phyloP scores from a whole-genome alignment of 345 rosid genomes.

The Sonneratia caseolaris region DNA sequence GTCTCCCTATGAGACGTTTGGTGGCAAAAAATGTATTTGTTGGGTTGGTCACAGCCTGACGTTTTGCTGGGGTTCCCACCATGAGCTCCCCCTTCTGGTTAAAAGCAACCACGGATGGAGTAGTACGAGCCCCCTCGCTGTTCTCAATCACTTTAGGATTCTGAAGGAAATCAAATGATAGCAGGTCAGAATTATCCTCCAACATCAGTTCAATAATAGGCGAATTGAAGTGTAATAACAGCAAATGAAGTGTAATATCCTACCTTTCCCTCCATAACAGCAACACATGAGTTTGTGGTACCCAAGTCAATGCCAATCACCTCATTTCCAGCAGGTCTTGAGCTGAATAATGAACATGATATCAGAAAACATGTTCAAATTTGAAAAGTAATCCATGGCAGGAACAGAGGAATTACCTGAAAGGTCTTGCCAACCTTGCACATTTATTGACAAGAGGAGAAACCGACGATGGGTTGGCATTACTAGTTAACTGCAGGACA shows the following conservation, averaged over 20 bases:
- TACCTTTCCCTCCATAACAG: constrained; percentile 99
- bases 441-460: constrained; percentile 29
- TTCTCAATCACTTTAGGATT: constrained; percentile 86
- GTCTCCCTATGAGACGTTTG: constrained; percentile 76
- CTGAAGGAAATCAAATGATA: constrained; percentile 18
- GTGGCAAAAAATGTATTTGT: constrained; percentile 69
- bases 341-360: constrained; percentile 23
- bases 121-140: constrained; percentile 84
- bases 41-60: constrained; percentile 90
- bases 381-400: background rate
- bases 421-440: constrained; percentile 55
- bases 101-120: constrained; percentile 87
- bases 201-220: background rate
- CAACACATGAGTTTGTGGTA: constrained; percentile 92
- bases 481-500: constrained; percentile 36
- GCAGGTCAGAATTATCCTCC: background rate
- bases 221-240: background rate
- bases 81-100: constrained; percentile 64
- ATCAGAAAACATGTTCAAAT: background rate
- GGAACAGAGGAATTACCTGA: constrained; percentile 37
- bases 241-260: background rate
- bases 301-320: constrained; percentile 96
- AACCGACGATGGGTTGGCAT: constrained; percentile 37
- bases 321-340: constrained; percentile 78
- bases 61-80: constrained; percentile 88